Percentiles rank a stretch among this genome's conserved stretches.
Evolutionary conservation across 2,329 filamentous ascomycete genomes (phyloP).

Genomic region (Cercospora berteroae): DNA sequence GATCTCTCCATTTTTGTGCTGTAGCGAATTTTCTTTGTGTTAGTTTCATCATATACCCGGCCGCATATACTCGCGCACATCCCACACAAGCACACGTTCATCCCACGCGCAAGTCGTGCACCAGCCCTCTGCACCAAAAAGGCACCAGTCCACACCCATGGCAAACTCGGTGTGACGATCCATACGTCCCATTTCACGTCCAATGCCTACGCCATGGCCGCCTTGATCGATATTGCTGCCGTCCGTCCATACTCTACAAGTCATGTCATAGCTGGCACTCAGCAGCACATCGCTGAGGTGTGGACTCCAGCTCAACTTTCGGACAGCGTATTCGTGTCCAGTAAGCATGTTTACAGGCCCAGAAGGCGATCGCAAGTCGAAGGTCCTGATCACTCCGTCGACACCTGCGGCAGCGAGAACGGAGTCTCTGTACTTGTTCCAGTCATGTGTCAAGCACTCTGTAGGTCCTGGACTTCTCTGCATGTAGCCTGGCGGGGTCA

Average conservation of each 20-base stretch:
- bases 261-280: slow-evolving; percentile 97
- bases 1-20: background rate
- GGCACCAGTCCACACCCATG: slow-evolving; percentile 94
- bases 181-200: slow-evolving; percentile 77
- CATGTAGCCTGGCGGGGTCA: slow-evolving; percentile 46
- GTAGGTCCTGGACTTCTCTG: slow-evolving; percentile 57
- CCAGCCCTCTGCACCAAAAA: slow-evolving; percentile 95
- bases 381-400: slow-evolving; percentile 80
- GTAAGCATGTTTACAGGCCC: slow-evolving; percentile 72
- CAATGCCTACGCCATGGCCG: slow-evolving; percentile 38
- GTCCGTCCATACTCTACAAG: slow-evolving; percentile 89
- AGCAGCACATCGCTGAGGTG: slow-evolving; percentile 86
- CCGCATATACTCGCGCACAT: slow-evolving; percentile 68
- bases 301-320: slow-evolving; percentile 85
- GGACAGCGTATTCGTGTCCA: slow-evolving; percentile 88
- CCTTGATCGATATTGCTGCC: slow-evolving; percentile 54
- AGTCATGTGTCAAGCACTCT: slow-evolving; percentile 92
- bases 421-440: slow-evolving; percentile 94
- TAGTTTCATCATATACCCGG: slow-evolving; percentile 14
- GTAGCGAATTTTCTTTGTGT: background rate
- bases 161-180: slow-evolving; percentile 92
- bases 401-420: slow-evolving; percentile 87
- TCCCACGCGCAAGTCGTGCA: slow-evolving; percentile 95
- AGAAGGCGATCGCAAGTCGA: slow-evolving; percentile 78
- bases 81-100: slow-evolving; percentile 86